Evolutionary conservation across 2,329 filamentous ascomycete species (phyloP), one percentile per base, ranked within the genome.

Genomic region (Penicillium paneum): DNA sequence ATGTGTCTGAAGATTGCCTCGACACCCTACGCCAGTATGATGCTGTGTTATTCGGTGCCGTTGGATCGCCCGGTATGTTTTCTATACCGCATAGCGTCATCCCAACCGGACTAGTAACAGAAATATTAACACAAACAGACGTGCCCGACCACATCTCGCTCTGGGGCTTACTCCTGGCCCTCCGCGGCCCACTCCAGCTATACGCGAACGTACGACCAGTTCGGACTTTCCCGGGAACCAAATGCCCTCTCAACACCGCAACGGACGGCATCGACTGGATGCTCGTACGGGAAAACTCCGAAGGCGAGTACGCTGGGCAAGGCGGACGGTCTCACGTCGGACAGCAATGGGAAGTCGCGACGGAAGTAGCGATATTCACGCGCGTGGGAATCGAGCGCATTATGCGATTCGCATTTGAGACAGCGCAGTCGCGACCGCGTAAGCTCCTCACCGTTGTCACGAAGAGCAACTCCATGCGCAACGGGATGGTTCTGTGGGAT

Each of bases 21-120:
- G 74, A 78, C 24, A 76, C 78, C 26, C 64, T 84, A 29, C 78
- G 76, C 44, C 76, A 76, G 50, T 78, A 78, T 60, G 79, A 83
- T 64, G 80, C 81, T 2, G 78, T 83, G 28, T 77, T 84, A 52
- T 85, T 86, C 58, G 83, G 83, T 11, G 81, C 82, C 2, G 83
- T 85, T 2, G 83, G 83, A 15, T 81, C 76, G 64, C 81, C 81
- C 49, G 75, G 78, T 80, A 72, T 29, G 66, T 26, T 11, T 36
- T 41, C 39, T 41, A 41, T 41, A 28, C 8, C 12, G 24, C 39
- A 41, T 17, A 42, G 29, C 17, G 49, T 12, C 1, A 32, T 13
- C 13, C 12, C 12, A 8, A 28, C 26, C 1, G 8, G 2, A n/a
- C 5, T 8, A 0, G n/a, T 2, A 3, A 29, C 7, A 28, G 5